A percentile compares a stretch with the other conserved stretches of the same genome.
These are phyloP conservation scores for Penicillium bialowiezense DNA, from an alignment of 495 filamentous ascomycete species.

Conservation along the genomic window DNA sequence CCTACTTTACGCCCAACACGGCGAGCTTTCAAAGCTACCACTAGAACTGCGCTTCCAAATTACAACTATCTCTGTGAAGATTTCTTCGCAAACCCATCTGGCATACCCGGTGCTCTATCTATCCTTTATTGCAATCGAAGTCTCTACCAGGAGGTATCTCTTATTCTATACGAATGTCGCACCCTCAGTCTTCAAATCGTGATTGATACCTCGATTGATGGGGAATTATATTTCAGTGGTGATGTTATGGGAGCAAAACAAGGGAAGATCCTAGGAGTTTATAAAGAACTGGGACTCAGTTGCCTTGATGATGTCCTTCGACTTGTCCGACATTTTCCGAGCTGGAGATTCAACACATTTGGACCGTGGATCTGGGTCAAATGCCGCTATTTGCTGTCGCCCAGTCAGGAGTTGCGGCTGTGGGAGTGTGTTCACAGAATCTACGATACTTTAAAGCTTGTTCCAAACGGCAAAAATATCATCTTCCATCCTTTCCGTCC, in stretches of 20 bases:
- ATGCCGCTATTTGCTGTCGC: background rate
- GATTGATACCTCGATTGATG: too few relatives aligned
- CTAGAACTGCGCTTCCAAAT: background rate
- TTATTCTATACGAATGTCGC: background rate
- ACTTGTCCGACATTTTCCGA: too few relatives aligned
- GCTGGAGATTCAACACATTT: too few relatives aligned
- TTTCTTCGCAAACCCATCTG: background rate
- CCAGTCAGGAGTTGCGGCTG: background rate
- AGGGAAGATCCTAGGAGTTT: too few relatives aligned
- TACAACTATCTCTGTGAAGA: background rate
- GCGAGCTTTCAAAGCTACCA: conserved; percentile 1
- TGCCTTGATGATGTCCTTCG: too few relatives aligned
- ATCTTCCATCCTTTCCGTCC: too few relatives aligned
- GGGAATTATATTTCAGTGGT: too few relatives aligned
- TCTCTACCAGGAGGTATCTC: background rate
- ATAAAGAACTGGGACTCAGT: too few relatives aligned
- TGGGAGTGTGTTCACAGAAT: background rate
- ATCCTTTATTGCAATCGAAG: background rate
- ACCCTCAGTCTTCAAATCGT: too few relatives aligned
- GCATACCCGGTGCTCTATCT: background rate
- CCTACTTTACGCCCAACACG: background rate
- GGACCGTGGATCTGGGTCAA: too few relatives aligned
- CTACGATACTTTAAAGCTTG: background rate
- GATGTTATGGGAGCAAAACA: too few relatives aligned
- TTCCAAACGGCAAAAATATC: background rate